Conservation (phyloP, 2,329 filamentous ascomycete genomes). For the Cercospora sojina region DNA sequence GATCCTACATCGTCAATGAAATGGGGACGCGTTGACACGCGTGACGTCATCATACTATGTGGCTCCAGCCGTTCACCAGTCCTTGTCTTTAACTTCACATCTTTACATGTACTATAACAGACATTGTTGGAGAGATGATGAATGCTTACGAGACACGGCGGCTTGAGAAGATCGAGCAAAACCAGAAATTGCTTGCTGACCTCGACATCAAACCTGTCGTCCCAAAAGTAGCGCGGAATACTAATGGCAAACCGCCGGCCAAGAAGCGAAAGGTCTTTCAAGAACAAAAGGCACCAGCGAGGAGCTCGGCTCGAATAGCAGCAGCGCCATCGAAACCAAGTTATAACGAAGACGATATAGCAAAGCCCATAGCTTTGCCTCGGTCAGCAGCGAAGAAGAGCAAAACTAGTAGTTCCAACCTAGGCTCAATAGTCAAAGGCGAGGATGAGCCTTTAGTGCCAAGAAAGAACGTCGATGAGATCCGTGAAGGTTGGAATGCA, state of each 20-base stretch:
- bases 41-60: slow-evolving; percentile 10
- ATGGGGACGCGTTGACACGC: not conserved
- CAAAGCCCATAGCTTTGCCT: slow-evolving; percentile 27
- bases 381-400: slow-evolving; percentile 25
- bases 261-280: slow-evolving; percentile 45
- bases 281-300: slow-evolving; percentile 39
- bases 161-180: slow-evolving; percentile 51
- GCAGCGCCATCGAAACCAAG: slow-evolving; percentile 37
- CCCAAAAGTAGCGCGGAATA: slow-evolving; percentile 20
- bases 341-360: slow-evolving; percentile 43
- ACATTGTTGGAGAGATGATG: slow-evolving; percentile 31
- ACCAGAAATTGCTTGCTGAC: slow-evolving; percentile 49
- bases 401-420: slow-evolving; percentile 4
- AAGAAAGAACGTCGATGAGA: slow-evolving; percentile 35
- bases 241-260: slow-evolving; percentile 28
- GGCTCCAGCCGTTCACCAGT: not conserved
- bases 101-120: not conserved
- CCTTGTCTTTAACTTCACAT: not conserved
- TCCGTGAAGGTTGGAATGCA: slow-evolving; percentile 44
- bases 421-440: slow-evolving; percentile 9
- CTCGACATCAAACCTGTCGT: slow-evolving; percentile 45
- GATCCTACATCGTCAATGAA: not conserved
- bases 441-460: slow-evolving; percentile 28
- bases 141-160: slow-evolving; percentile 49
- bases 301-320: slow-evolving; percentile 52